Percentiles rank a stretch among this genome's conserved stretches.
Conservation (phyloP, 225 moss, liverwort and hornwort genomes). For the Climacium dendroides region DNA sequence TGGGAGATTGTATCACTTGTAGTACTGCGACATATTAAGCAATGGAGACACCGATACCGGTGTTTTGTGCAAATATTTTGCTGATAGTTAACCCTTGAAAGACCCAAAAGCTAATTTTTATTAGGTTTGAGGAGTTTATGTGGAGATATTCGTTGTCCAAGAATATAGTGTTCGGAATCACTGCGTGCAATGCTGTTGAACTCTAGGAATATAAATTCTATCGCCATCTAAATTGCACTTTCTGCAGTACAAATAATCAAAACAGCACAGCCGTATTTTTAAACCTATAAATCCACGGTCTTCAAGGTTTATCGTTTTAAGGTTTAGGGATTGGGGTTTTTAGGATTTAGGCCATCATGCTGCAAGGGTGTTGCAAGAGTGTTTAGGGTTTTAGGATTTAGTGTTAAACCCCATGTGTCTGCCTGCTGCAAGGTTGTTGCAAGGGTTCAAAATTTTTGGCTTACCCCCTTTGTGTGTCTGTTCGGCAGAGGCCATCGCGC, state of each 20-base stretch:
- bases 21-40: not conserved
- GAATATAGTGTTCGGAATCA: not conserved
- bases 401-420: not conserved
- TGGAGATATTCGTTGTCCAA: not conserved
- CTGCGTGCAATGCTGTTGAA: not conserved
- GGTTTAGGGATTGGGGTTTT: not conserved
- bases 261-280: not conserved
- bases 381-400: not conserved
- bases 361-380: not conserved
- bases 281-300: not conserved
- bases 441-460: not conserved
- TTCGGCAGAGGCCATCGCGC: conserved; percentile 20
- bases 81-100: not conserved
- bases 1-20: not conserved
- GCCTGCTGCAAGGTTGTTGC: not conserved
- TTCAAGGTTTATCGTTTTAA: not conserved
- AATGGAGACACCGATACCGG: not conserved
- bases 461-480: not conserved
- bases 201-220: not conserved
- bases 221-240: not conserved
- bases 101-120: not conserved
- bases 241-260: not conserved
- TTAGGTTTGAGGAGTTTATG: not conserved
- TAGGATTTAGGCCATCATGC: not conserved
- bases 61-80: not conserved